Conservation (phyloP, 495 filamentous ascomycete species). For the Penicillium lagena region DNA sequence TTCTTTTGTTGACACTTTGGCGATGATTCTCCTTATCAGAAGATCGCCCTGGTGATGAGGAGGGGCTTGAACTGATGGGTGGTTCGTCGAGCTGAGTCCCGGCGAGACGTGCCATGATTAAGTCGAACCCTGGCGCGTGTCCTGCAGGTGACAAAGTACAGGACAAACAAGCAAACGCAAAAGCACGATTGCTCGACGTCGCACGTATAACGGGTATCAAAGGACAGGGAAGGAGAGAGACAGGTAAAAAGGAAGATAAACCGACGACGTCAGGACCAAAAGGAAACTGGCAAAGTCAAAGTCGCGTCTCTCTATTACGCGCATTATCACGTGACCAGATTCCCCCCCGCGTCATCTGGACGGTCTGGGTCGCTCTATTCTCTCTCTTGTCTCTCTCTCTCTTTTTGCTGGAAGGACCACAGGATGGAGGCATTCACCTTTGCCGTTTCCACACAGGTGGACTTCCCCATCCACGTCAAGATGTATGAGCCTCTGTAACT, state of each 20-base stretch:
- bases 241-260: no score
- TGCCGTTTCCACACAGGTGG: conserved; percentile 73
- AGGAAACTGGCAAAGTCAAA: no score
- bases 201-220: no score
- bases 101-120: conserved; percentile 25
- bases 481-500: conserved; percentile 49
- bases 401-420: neutral
- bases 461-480: conserved; percentile 74
- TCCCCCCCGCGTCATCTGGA: neutral
- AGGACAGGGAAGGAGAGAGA: no score
- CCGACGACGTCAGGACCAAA: no score
- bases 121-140: neutral
- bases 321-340: neutral
- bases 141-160: conserved; percentile 1
- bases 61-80: conserved; percentile 19
- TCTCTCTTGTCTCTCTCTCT: no score
- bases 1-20: conserved; percentile 17
- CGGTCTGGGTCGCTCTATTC: no score
- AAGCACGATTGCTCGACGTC: no score
- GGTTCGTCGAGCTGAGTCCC: conserved; percentile 16
- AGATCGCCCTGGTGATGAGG: conserved; percentile 31
- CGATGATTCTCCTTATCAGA: conserved; percentile 58
- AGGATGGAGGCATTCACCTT: conserved; percentile 93
- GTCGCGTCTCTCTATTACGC: no score
- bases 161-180: neutral